Percentiles rank a stretch among this genome's conserved stretches.
phyloP scores from a whole-genome alignment of 2,329 filamentous ascomycete species.

The Colletotrichum navitas region DNA sequence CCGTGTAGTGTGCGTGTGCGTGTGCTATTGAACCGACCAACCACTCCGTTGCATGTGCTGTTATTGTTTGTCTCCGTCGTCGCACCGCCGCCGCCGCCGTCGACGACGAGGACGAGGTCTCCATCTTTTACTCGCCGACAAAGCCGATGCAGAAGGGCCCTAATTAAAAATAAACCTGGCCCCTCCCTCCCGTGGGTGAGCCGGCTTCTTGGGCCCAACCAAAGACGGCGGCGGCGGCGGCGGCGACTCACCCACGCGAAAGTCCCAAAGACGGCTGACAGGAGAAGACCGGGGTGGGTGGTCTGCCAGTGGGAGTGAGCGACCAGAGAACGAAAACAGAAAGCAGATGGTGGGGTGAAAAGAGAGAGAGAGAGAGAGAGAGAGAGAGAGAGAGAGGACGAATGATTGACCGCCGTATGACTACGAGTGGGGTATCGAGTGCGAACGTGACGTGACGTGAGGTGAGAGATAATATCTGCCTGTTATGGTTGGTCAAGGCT shows the following conservation, averaged over 20 bases:
- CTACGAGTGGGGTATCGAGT: not conserved
- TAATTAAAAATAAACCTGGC: conserved; percentile 39
- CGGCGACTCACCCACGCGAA: conserved; percentile 6
- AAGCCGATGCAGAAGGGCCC: conserved; percentile 23
- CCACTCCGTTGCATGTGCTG: not conserved
- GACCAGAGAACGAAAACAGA: conserved; percentile 5
- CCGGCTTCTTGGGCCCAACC: conserved; percentile 41
- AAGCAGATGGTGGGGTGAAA: not conserved
- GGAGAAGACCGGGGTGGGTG: conserved; percentile 16
- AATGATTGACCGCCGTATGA: conserved; percentile 17
- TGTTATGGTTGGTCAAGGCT: too few relatives aligned
- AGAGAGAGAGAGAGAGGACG: too few relatives aligned
- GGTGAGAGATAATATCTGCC: not conserved
- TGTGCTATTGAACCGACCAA: not conserved
- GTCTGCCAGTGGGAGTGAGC: conserved; percentile 2
- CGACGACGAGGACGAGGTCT: not conserved
- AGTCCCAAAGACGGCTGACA: conserved; percentile 22
- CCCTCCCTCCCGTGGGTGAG: conserved; percentile 36
- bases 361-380: not conserved
- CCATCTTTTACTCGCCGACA: conserved; percentile 21
- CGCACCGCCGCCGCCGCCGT: not conserved
- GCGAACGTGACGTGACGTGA: too few relatives aligned
- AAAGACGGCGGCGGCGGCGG: conserved; percentile 5
- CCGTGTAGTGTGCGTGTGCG: not conserved
- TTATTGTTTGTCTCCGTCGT: not conserved